A percentile compares a stretch with the other conserved stretches of the same genome.
Evolutionary conservation across 179 eudicot genomes (phyloP).

Genomic region (Pouteria campechiana): DNA sequence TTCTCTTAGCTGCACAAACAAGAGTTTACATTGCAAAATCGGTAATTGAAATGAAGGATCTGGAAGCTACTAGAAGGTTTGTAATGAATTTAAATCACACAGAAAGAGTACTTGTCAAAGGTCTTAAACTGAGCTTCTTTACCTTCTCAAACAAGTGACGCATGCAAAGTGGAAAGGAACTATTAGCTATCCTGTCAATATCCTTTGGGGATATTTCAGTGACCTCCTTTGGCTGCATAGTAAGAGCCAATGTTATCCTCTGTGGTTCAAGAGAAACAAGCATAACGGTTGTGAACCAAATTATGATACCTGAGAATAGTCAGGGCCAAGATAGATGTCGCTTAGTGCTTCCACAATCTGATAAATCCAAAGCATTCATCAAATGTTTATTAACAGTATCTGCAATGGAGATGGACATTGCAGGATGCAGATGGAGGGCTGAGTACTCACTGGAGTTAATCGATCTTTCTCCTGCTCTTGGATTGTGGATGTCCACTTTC

Average conservation of each 20-base stretch:
- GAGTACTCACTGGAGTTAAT: slow-evolving; percentile 76
- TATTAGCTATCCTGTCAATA: slow-evolving; percentile 68
- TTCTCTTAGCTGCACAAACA: slow-evolving; percentile 65
- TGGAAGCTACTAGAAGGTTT: no score
- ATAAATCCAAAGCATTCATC: slow-evolving; percentile 4
- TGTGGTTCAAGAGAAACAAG: neutral
- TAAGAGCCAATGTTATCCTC: slow-evolving; percentile 2
- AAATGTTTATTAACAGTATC: no score
- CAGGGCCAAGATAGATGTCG: slow-evolving; percentile 87
- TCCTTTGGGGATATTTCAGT: slow-evolving; percentile 74
- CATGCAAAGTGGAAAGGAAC: slow-evolving; percentile 97
- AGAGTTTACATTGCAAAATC: neutral
- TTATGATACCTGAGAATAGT: slow-evolving; percentile 68
- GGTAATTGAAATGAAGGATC: neutral
- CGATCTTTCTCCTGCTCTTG: slow-evolving; percentile 84
- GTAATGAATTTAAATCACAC: neutral
- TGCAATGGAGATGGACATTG: no score
- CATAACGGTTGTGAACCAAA: neutral
- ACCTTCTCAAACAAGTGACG: slow-evolving; percentile 92
- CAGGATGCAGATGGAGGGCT: no score
- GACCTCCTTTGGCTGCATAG: slow-evolving; percentile 58
- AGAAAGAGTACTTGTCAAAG: no score
- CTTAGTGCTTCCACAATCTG: slow-evolving; percentile 87
- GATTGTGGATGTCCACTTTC: slow-evolving; percentile 82
- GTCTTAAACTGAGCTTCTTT: no score